Percentiles rank a stretch among this genome's conserved stretches.
Conservation (phyloP, 208 protist genomes). For the Leishmania guyanensis region DNA sequence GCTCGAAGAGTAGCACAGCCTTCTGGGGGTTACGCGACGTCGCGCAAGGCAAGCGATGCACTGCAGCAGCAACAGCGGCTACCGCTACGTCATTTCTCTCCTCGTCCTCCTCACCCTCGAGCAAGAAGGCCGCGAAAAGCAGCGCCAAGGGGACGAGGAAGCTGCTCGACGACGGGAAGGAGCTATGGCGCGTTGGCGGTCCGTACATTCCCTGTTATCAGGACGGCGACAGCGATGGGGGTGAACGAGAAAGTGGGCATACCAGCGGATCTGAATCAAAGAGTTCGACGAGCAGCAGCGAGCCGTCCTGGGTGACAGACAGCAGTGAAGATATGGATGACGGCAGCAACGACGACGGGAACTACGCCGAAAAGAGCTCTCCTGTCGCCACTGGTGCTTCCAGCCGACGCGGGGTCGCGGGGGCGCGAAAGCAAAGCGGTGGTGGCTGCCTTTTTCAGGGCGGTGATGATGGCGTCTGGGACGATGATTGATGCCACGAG, state of each 20-base stretch:
- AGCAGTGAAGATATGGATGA: constrained; percentile 40
- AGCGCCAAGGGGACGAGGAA: constrained; percentile 17
- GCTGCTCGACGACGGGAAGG: constrained; percentile 11
- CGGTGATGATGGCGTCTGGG: constrained; percentile 56
- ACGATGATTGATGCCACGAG: constrained; percentile 24
- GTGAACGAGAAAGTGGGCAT: not conserved
- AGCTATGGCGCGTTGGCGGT: constrained; percentile 30
- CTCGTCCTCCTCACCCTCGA: not conserved
- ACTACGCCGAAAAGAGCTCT: constrained; percentile 5
- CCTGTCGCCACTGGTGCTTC: not conserved
- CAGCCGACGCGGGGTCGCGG: not conserved
- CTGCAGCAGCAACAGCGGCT: constrained; percentile 1
- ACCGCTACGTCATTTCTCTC: not conserved
- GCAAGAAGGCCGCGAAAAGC: not conserved
- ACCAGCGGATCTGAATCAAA: constrained; percentile 2
- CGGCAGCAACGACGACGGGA: constrained; percentile 19
- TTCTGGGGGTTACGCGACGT: constrained; percentile 74
- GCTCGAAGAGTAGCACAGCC: constrained; percentile 29
- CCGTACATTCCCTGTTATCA: constrained; percentile 14
- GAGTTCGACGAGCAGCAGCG: constrained; percentile 45
- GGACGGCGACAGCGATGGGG: not conserved
- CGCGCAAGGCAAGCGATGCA: constrained; percentile 44
- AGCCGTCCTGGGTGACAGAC: constrained; percentile 56
- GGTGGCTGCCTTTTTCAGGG: constrained; percentile 45
- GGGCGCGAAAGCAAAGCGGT: constrained; percentile 5